These are phyloP conservation scores for Claviceps quebecensis DNA, from an alignment of 2,329 filamentous ascomycete species.

Conservation along the genomic window DNA sequence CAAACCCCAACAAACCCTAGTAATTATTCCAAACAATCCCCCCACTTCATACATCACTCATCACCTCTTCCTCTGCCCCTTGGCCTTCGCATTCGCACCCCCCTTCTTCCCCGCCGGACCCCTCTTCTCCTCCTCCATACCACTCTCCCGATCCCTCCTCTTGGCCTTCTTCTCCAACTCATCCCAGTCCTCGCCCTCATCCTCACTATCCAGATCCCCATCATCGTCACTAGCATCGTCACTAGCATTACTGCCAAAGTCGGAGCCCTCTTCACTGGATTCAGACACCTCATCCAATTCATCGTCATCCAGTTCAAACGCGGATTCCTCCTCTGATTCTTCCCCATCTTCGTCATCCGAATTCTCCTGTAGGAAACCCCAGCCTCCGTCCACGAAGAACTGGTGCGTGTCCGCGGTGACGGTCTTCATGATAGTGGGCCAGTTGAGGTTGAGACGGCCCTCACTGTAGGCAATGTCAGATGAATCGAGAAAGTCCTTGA, in stretches of 20 bases:
- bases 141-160: conserved; percentile 60
- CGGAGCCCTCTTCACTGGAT: conserved; percentile 67
- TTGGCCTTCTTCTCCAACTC: conserved; percentile 84
- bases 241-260: conserved; percentile 82
- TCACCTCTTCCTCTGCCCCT: conserved; percentile 31
- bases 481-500: conserved; percentile 95
- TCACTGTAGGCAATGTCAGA: conserved; percentile 91
- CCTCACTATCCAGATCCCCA: conserved; percentile 51
- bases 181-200: conserved; percentile 84
- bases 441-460: conserved; percentile 93
- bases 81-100: conserved; percentile 47
- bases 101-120: conserved; percentile 42
- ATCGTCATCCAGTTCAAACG: conserved; percentile 79
- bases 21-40: neutral
- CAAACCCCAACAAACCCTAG: neutral
- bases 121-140: conserved; percentile 40
- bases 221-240: conserved; percentile 57
- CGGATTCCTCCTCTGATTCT: conserved; percentile 78
- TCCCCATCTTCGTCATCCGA: conserved; percentile 71
- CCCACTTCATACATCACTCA: neutral
- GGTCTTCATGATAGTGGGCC: conserved; percentile 99
- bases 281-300: conserved; percentile 75
- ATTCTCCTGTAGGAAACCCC: conserved; percentile 81
- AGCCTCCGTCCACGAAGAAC: conserved; percentile 92
- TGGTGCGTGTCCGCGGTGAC: conserved; percentile 85